Percentiles rank a stretch among this genome's conserved stretches.
These are phyloP conservation scores for Naganishia onofrii DNA, from an alignment of 768 basidiomycete species.

Conservation along the genomic window DNA sequence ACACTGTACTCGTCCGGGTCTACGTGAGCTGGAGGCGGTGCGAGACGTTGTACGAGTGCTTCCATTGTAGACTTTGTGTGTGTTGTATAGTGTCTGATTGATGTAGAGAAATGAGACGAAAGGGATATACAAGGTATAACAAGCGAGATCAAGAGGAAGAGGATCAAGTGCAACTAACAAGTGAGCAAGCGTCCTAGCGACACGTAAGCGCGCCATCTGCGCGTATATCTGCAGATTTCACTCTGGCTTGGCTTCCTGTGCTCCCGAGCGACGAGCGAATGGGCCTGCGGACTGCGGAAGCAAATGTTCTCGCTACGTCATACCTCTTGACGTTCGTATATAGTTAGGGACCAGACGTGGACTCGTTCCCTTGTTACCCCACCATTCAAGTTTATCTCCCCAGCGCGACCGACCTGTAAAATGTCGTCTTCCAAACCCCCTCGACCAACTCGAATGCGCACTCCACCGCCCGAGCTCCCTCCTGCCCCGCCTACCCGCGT, in stretches of 20 bases:
- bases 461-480: conserved; percentile 38
- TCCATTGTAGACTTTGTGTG: background rate
- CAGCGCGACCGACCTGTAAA: background rate
- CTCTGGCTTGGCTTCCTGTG: too few relatives aligned
- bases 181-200: background rate
- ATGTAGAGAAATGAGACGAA: background rate
- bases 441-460: background rate
- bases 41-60: conserved; percentile 24
- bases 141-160: background rate
- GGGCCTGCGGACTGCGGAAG: background rate
- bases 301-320: background rate
- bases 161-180: too few relatives aligned
- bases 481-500: conserved; percentile 46
- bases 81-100: background rate
- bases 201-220: conserved; percentile 15
- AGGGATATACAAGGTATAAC: background rate
- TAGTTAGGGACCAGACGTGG: background rate
- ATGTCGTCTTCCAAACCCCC: background rate
- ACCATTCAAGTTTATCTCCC: too few relatives aligned
- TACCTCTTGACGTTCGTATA: background rate
- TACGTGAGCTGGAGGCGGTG: conserved; percentile 9
- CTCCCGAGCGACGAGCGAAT: too few relatives aligned
- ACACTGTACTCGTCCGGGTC: conserved; percentile 8
- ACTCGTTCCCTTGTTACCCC: background rate
- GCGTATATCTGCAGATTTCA: too few relatives aligned